Base-by-base conservation (phyloP, 2,329 filamentous ascomycete species). In the Cercospora zeina region DNA sequence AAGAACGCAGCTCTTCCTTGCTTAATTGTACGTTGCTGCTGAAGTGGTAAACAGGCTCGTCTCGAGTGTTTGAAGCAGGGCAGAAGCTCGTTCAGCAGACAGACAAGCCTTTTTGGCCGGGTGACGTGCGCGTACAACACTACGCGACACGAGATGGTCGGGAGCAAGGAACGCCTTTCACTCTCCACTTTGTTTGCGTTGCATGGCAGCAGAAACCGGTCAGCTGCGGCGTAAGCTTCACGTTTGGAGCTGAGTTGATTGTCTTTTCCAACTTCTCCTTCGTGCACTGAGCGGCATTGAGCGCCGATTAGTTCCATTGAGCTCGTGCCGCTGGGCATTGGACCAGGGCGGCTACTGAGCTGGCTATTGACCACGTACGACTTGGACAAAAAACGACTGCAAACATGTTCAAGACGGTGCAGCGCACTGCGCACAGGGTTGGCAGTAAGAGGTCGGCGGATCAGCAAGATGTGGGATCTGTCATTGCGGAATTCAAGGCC, bases 401-500 rank as follows among this genome's bases (percentile, higher is more conserved):
- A 65, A 71, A 64, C 30, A 74, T 74, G 72, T 59, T 59, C 56
- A 74, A 74, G 68, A 68, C 68, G 30, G 68, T 95, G 77, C 87
- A 92, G 73, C 82, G 90, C 66, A 86, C 88, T 71, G 88, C 93
- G 68, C 89, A 89, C 64, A 87, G 85, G 76, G 84, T 93, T 72
- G 56, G 56, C 31, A 82, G 86, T 77, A 86, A 85, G 71, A 84
- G 87, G 65, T 86, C 87, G 24, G 89, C 88, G 61, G 89, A 95
- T 75, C 88, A 91, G 73, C 87, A 87, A 67, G 88, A 91, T 72
- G 87, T 93, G 50, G 87, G 87, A 10, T 83, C 88, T 49, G 80
- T 95, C 58, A 79, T 96, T 61, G 87, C 85, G 69, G 90, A 95
- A 71, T 95, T 92, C 73, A 88, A 91, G 69, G 87, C 93, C 75